These are phyloP conservation scores for Carallia brachiata DNA, from an alignment of 345 rosid genomes.

Conservation along the genomic window DNA sequence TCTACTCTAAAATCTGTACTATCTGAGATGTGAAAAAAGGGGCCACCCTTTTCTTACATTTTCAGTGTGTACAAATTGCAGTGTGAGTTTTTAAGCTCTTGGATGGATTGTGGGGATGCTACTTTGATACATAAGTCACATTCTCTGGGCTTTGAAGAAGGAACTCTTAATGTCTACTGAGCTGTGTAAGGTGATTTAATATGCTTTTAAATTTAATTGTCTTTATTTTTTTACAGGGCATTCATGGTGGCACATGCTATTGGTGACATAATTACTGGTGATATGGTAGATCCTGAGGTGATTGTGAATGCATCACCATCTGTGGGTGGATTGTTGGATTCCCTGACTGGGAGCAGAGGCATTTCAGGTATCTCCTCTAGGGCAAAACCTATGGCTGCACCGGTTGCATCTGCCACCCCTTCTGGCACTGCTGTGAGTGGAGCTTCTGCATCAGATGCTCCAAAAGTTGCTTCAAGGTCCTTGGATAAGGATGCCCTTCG, in stretches of 20 bases:
- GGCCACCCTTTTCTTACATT: too few relatives aligned
- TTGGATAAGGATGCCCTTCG: slow-evolving; percentile 78
- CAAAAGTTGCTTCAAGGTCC: slow-evolving; percentile 67
- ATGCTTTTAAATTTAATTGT: not conserved
- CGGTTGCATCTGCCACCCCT: slow-evolving; percentile 63
- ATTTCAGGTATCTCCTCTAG: slow-evolving; percentile 78
- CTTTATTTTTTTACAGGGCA: slow-evolving; percentile 46
- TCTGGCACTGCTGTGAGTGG: slow-evolving; percentile 50
- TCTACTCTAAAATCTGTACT: too few relatives aligned
- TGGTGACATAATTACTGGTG: slow-evolving; percentile 80
- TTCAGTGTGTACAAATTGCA: too few relatives aligned
- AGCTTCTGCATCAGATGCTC: slow-evolving; percentile 59
- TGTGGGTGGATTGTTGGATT: slow-evolving; percentile 90
- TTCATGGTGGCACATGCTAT: slow-evolving; percentile 84
- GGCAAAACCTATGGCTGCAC: slow-evolving; percentile 74
- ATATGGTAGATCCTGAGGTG: slow-evolving; percentile 80
- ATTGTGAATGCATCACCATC: slow-evolving; percentile 66
- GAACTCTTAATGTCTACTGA: too few relatives aligned
- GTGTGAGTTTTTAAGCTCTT: too few relatives aligned
- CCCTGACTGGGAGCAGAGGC: slow-evolving; percentile 94
- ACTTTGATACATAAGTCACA: too few relatives aligned
- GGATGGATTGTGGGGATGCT: too few relatives aligned
- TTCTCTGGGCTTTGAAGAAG: too few relatives aligned
- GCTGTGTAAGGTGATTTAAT: not conserved
- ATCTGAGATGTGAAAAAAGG: too few relatives aligned